These are phyloP conservation scores for Sugiyamaella novakii DNA, from an alignment of 1,139 yeast genomes.

Conservation along the genomic window DNA sequence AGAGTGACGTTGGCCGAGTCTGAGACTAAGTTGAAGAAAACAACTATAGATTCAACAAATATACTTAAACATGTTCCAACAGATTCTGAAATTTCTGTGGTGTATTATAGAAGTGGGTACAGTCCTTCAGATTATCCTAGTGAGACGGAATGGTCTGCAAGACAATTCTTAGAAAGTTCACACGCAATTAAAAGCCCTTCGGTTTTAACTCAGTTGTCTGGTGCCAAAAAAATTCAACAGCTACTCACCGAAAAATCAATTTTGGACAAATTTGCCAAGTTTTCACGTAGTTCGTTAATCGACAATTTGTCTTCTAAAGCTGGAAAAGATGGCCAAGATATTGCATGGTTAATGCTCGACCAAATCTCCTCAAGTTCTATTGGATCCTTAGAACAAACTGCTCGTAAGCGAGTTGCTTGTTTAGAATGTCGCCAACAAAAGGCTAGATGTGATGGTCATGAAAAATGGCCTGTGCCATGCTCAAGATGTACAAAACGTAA, in stretches of 20 bases:
- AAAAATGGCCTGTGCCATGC: too few species aligned
- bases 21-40: conserved; percentile 44
- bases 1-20: conserved; percentile 71
- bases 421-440: too few species aligned
- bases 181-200: conserved; percentile 91
- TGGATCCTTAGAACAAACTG: too few species aligned
- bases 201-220: conserved; percentile 82
- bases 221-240: conserved; percentile 92
- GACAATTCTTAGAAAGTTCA: conserved; percentile 70
- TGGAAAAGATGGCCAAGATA: neutral
- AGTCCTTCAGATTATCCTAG: conserved; percentile 71
- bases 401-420: too few species aligned
- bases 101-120: conserved; percentile 88
- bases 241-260: conserved; percentile 61
- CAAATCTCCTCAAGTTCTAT: too few species aligned
- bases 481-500: too few species aligned
- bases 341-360: too few species aligned
- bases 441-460: too few species aligned
- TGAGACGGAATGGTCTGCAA: conserved; percentile 71
- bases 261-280: conserved; percentile 50
- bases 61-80: conserved; percentile 53
- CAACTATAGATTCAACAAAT: neutral
- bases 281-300: conserved; percentile 19
- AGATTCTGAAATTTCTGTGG: conserved; percentile 77
- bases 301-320: conserved; percentile 18